Percentiles rank a stretch among this genome's conserved stretches.
Conservation (phyloP, 2,329 filamentous ascomycete genomes). For the Neocatenulostroma microsporum region DNA sequence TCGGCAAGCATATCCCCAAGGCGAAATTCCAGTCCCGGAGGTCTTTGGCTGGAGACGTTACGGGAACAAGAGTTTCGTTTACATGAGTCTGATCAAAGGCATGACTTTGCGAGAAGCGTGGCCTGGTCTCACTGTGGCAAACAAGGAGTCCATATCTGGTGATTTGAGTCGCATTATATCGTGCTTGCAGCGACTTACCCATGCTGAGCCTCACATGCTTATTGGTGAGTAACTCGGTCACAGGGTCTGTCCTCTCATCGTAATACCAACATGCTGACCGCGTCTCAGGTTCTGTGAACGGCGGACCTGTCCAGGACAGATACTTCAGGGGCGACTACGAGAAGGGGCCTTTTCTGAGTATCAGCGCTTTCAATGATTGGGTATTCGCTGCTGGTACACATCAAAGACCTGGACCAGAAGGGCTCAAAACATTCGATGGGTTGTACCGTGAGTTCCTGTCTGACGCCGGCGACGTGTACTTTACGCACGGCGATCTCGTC, state of each 20-base stretch:
- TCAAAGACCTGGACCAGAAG: neutral
- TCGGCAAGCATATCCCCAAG: too few relatives aligned
- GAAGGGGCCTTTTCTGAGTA: too few relatives aligned
- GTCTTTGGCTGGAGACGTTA: constrained; percentile 4
- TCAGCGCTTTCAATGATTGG: too few relatives aligned
- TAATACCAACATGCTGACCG: too few relatives aligned
- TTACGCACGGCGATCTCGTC: constrained; percentile 4
- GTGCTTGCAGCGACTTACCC: neutral
- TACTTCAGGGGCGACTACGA: too few relatives aligned
- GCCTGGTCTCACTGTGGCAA: neutral
- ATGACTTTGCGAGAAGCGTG: constrained; percentile 1
- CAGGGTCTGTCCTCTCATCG: too few relatives aligned
- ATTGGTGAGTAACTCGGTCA: too few relatives aligned
- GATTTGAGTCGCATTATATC: constrained; percentile 1
- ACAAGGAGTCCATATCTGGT: neutral
- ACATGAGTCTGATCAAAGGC: constrained; percentile 5
- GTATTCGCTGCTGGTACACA: too few relatives aligned
- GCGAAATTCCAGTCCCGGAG: constrained; percentile 2
- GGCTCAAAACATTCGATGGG: neutral
- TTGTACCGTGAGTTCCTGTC: constrained; percentile 2
- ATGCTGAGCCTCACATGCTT: too few relatives aligned
- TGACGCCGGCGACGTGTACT: constrained; percentile 3
- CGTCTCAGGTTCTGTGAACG: too few relatives aligned
- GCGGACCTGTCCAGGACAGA: too few relatives aligned
- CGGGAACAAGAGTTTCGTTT: constrained; percentile 2